Conservation (phyloP, 257 asterid genomes). For the Asclepias syriaca region DNA sequence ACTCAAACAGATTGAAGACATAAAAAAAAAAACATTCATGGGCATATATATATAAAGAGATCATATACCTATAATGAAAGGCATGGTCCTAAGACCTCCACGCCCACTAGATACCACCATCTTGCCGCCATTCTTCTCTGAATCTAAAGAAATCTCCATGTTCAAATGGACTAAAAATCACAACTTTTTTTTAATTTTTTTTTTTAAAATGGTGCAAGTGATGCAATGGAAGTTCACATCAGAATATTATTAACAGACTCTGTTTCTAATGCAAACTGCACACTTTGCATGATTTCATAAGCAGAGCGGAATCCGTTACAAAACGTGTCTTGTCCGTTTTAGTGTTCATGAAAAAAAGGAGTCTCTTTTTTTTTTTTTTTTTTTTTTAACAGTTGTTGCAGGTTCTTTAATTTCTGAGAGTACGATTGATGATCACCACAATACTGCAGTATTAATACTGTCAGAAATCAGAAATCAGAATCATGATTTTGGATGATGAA, state of each 20-base stretch:
- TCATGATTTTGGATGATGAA: background rate
- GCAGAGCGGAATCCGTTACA: background rate
- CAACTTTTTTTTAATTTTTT: no score
- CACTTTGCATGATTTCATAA: background rate
- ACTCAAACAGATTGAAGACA: no score
- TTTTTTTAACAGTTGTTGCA: no score
- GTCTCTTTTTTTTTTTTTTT: no score
- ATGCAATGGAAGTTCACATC: background rate
- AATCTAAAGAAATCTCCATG: conserved; percentile 34
- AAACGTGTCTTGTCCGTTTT: background rate
- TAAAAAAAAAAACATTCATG: no score
- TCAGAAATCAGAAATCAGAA: background rate
- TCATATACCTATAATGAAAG: conserved; percentile 56
- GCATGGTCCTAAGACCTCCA: conserved; percentile 71
- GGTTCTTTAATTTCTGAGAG: no score
- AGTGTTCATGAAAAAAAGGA: background rate
- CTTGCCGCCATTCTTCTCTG: conserved; percentile 9
- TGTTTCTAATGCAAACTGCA: background rate
- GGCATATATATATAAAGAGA: background rate
- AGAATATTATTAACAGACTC: background rate
- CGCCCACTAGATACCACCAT: conserved; percentile 11
- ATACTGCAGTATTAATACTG: no score
- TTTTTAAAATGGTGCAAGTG: no score
- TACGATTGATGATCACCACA: no score
- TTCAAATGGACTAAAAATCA: background rate